Evolutionary conservation across 164 flowering plant genomes (phyloP).

Genomic region (Protea cynaroides): DNA sequence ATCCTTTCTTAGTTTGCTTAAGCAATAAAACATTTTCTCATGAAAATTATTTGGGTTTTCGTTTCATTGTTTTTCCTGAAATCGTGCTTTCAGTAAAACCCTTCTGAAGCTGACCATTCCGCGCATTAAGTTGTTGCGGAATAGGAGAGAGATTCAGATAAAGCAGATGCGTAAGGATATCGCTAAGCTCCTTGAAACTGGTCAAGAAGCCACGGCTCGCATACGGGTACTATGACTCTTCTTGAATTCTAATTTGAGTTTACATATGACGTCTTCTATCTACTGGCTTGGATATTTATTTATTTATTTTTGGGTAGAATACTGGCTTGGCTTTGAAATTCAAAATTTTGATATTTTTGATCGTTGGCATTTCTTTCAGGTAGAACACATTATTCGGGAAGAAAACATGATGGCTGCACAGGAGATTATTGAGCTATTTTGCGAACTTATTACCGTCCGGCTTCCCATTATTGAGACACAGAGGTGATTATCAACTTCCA

Average conservation of each 20-base stretch:
- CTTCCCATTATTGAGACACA: slow-evolving; percentile 95
- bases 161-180: slow-evolving; percentile 89
- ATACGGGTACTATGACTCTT: slow-evolving; percentile 50
- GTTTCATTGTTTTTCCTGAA: background rate
- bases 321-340: background rate
- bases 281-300: too few species aligned
- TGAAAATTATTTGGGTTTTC: too few species aligned
- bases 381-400: slow-evolving; percentile 93
- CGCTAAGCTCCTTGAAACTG: slow-evolving; percentile 89
- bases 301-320: too few species aligned
- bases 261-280: too few species aligned
- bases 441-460: slow-evolving; percentile 87
- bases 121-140: slow-evolving; percentile 79
- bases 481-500: slow-evolving; percentile 36
- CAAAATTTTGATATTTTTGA: background rate
- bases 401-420: slow-evolving; percentile 99
- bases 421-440: slow-evolving; percentile 86
- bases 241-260: background rate
- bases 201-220: slow-evolving; percentile 96
- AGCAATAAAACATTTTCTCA: too few species aligned
- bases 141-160: slow-evolving; percentile 79
- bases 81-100: slow-evolving; percentile 54
- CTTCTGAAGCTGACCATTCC: slow-evolving; percentile 80
- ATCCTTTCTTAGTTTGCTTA: background rate
- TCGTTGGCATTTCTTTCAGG: slow-evolving; percentile 37